Conservation (phyloP, 305 asterid genomes). For the Solanum aculeatissimum region DNA sequence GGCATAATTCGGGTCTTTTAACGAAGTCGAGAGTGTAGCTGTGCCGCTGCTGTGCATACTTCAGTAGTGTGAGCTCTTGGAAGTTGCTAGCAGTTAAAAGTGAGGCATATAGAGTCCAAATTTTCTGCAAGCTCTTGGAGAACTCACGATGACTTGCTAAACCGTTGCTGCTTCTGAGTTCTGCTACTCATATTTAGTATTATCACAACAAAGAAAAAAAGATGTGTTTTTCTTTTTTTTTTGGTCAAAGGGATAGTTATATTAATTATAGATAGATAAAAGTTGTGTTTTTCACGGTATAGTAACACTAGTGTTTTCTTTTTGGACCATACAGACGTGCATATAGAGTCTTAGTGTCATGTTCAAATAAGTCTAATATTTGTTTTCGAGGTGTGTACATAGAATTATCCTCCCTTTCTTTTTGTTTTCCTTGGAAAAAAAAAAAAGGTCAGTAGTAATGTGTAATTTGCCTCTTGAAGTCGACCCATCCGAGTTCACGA, state of each 20-base stretch:
- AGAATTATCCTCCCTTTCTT: not conserved
- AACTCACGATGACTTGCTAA: not conserved
- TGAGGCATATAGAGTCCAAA: not conserved
- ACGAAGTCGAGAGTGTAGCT: not conserved
- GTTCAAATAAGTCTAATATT: not conserved
- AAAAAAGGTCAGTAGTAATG: not conserved
- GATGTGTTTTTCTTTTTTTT: not conserved
- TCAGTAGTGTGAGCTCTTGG: not conserved
- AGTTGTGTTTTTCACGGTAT: not conserved
- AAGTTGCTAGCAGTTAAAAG: not conserved
- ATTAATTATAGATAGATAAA: not conserved
- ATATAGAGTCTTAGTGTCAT: not conserved
- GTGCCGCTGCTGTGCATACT: not conserved
- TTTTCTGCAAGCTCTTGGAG: not conserved
- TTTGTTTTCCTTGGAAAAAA: not conserved
- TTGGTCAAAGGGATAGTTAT: too few species aligned
- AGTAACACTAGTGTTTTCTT: not conserved
- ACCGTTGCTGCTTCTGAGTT: not conserved
- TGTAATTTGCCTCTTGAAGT: not conserved
- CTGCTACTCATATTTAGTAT: not conserved
- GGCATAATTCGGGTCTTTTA: not conserved
- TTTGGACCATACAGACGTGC: not conserved
- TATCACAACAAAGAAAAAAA: not conserved
- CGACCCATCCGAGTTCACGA: not conserved
- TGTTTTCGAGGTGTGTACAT: not conserved